Conservation (phyloP, 768 basidiomycete genomes). For the Tulasnella sp. region DNA sequence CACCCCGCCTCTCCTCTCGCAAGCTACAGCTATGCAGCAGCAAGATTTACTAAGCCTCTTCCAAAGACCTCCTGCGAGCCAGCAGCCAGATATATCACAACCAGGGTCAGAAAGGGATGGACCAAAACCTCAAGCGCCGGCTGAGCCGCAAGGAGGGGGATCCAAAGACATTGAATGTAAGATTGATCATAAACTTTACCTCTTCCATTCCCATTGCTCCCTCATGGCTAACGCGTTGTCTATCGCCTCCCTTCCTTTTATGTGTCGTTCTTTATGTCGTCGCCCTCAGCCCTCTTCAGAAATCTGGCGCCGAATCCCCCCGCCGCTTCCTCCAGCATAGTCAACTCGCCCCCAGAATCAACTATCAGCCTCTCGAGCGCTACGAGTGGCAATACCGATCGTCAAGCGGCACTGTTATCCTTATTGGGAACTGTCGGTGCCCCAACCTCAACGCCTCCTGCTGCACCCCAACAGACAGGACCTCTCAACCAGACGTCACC, state of each 20-base stretch:
- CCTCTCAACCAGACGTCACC: slow-evolving; percentile 49
- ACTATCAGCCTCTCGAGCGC: slow-evolving; percentile 1
- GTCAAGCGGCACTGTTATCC: slow-evolving; percentile 65
- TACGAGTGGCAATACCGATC: slow-evolving; percentile 35
- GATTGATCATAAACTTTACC: background rate
- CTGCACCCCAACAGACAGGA: slow-evolving; percentile 23
- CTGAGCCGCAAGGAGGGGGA: background rate
- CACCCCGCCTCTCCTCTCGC: background rate
- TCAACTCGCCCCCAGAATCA: slow-evolving; percentile 1
- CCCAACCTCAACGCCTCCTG: slow-evolving; percentile 22
- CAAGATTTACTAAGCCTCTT: slow-evolving; percentile 8
- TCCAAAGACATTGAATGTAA: slow-evolving; percentile 13
- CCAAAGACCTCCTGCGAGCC: background rate
- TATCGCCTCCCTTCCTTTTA: background rate
- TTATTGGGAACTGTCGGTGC: slow-evolving; percentile 43
- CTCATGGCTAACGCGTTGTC: slow-evolving; percentile 10
- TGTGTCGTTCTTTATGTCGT: background rate
- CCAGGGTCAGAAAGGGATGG: background rate
- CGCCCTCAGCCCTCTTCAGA: slow-evolving; percentile 6
- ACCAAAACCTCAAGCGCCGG: background rate
- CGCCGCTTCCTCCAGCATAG: background rate
- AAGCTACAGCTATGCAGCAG: slow-evolving; percentile 8
- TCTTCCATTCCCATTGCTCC: slow-evolving; percentile 6
- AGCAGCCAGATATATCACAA: background rate
- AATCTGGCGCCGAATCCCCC: background rate